phyloP scores from a whole-genome alignment of 2,329 filamentous ascomycete species.

The Cladophialophora yegresii region DNA sequence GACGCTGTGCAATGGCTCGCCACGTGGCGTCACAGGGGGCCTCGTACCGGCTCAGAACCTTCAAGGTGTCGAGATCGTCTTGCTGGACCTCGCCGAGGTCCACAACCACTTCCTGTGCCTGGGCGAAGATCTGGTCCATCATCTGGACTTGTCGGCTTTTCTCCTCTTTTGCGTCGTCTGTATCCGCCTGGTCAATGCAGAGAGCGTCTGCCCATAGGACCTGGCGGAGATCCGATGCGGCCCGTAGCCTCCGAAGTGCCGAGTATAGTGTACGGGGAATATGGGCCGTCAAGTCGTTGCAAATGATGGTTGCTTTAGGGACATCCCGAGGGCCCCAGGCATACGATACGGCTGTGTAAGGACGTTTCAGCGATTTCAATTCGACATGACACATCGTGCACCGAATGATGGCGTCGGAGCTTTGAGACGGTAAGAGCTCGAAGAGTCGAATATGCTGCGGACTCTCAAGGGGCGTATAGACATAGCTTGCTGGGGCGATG shows the following conservation, averaged over 20 bases:
- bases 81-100: slow-evolving; percentile 7
- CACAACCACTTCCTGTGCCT: slow-evolving; percentile 20
- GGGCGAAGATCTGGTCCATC: slow-evolving; percentile 23
- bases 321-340: slow-evolving; percentile 15
- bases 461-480: slow-evolving; percentile 5
- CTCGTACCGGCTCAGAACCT: slow-evolving; percentile 11
- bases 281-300: slow-evolving; percentile 8
- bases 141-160: slow-evolving; percentile 17
- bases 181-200: slow-evolving; percentile 24
- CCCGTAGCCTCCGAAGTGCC: slow-evolving; percentile 12
- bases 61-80: slow-evolving; percentile 1
- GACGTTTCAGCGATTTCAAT: background rate
- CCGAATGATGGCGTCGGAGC: background rate
- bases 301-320: slow-evolving; percentile 1
- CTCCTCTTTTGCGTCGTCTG: background rate
- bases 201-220: slow-evolving; percentile 25
- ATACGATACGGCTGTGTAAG: slow-evolving; percentile 24
- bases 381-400: slow-evolving; percentile 12
- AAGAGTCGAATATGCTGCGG: slow-evolving; percentile 16
- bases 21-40: slow-evolving; percentile 10
- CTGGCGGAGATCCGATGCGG: background rate
- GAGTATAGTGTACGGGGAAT: slow-evolving; percentile 21
- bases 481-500: background rate
- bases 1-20: background rate
- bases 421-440: slow-evolving; percentile 10